Base-by-base conservation (phyloP, 2,329 filamentous ascomycete species). In the Fusarium tupiense region DNA sequence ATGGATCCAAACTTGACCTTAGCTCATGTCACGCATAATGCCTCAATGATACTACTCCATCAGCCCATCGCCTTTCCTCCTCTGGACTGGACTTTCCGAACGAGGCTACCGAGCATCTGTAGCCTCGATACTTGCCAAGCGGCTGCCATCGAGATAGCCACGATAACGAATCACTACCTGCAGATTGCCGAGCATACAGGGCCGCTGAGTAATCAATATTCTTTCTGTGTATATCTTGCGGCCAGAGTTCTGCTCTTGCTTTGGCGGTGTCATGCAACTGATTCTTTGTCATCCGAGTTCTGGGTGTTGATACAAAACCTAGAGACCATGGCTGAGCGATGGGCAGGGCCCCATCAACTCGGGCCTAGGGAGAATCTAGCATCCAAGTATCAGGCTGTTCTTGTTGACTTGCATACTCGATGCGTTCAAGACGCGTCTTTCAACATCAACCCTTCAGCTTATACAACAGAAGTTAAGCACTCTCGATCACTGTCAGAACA, bases 11-110 rank as follows among this genome's bases (percentile, higher is more conserved):
- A 87, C 58, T 77, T 87, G 20, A 87, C 86, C 0, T 74, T 87
- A 5, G 85, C 86, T 0, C 85, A 88, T 54, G 80, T 86, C 14
- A 87, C 84, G 0, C 86, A 88, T 61, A 87, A 87, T 67, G 83
- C 85, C 1, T 85, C 85, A 2, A 86, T 86, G 78, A 86, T 88
- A 29, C 78, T 87, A 0, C 79, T 88, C 0, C 86, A 87, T 63
- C 86, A 88, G 49, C 78, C 79, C 9, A 86, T 88, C 26, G 86
- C 85, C 0, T 87, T 85, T 61, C 85, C 85, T 0, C 72, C 22
- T 11, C 77, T 74, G 8, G 66, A 68, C 82, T 79, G 80, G 75
- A 71, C 49, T 66, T 61, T 64, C 19, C 72, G 62, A 80, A 57
- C 57, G 69, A 56, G 65, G 10, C 54, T 87, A 4, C 85, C 44